phyloP scores from a whole-genome alignment of 148 eudicot species.

The Silene conica region DNA sequence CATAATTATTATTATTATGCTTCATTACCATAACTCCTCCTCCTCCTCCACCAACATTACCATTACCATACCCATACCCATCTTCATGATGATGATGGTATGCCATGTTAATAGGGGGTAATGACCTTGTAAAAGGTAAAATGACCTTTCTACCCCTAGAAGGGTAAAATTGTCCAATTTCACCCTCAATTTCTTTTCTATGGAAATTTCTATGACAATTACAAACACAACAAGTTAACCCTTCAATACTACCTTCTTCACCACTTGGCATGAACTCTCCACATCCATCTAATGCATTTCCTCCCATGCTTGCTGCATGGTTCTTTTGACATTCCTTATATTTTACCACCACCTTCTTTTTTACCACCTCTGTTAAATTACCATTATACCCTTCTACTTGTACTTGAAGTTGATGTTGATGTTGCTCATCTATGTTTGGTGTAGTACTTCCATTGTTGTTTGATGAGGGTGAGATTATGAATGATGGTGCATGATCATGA shows the following conservation, averaged over 20 bases:
- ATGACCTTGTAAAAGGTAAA: constrained; percentile 20
- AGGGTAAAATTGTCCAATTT: constrained; percentile 19
- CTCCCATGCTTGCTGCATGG: constrained; percentile 78
- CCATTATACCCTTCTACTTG: constrained; percentile 10
- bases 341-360: constrained; percentile 10
- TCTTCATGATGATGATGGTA: background rate
- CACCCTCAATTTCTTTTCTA: constrained; percentile 48
- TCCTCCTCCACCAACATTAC: background rate
- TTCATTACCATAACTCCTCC: constrained; percentile 27
- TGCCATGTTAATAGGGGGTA: constrained; percentile 12
- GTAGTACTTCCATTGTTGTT: background rate
- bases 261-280: constrained; percentile 83
- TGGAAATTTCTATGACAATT: constrained; percentile 95
- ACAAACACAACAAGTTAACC: constrained; percentile 75
- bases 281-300: constrained; percentile 79
- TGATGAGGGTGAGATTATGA: constrained; percentile 17
- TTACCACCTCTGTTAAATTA: background rate
- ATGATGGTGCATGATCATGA: constrained; percentile 16
- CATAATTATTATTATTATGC: constrained; percentile 1
- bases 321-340: constrained; percentile 80
- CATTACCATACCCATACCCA: constrained; percentile 4
- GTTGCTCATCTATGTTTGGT: constrained; percentile 1
- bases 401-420: background rate
- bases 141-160: constrained; percentile 29
- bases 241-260: constrained; percentile 54